Conservation (phyloP, 352 stramenopile genomes). For the Hyaloperonospora brassicae region DNA sequence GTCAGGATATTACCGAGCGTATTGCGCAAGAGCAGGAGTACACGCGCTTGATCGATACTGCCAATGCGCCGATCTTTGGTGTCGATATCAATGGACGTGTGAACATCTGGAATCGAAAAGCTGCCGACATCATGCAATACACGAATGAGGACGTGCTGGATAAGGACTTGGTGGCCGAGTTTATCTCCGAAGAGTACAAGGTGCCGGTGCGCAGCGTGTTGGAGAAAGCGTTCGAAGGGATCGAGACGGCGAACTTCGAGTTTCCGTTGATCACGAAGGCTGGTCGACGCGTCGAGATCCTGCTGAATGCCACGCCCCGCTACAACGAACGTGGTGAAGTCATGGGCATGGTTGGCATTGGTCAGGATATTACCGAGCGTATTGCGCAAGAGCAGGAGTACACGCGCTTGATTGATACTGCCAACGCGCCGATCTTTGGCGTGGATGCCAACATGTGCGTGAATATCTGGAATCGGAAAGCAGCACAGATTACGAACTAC, state of each 20-base stretch:
- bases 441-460: slow-evolving; percentile 81
- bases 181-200: slow-evolving; percentile 31
- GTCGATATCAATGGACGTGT: slow-evolving; percentile 45
- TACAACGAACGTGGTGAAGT: slow-evolving; percentile 56
- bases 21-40: slow-evolving; percentile 66
- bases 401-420: slow-evolving; percentile 76
- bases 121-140: slow-evolving; percentile 70
- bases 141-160: slow-evolving; percentile 70
- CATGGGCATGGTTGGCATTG: slow-evolving; percentile 73
- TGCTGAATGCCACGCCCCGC: slow-evolving; percentile 58
- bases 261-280: slow-evolving; percentile 51
- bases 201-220: slow-evolving; percentile 22
- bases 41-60: slow-evolving; percentile 53
- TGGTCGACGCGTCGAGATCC: slow-evolving; percentile 36
- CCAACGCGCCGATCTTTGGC: slow-evolving; percentile 58
- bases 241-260: slow-evolving; percentile 75
- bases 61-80: slow-evolving; percentile 65
- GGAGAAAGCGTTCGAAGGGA: slow-evolving; percentile 45
- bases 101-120: slow-evolving; percentile 75
- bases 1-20: slow-evolving; percentile 47
- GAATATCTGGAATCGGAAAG: slow-evolving; percentile 89
- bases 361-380: too few relatives aligned
- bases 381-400: slow-evolving; percentile 67
- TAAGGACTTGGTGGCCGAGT: slow-evolving; percentile 53
- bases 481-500: slow-evolving; percentile 85